A percentile compares a stretch with the other conserved stretches of the same genome.
phyloP scores from a whole-genome alignment of 2,329 filamentous ascomycete species.

The Fusarium sp. region DNA sequence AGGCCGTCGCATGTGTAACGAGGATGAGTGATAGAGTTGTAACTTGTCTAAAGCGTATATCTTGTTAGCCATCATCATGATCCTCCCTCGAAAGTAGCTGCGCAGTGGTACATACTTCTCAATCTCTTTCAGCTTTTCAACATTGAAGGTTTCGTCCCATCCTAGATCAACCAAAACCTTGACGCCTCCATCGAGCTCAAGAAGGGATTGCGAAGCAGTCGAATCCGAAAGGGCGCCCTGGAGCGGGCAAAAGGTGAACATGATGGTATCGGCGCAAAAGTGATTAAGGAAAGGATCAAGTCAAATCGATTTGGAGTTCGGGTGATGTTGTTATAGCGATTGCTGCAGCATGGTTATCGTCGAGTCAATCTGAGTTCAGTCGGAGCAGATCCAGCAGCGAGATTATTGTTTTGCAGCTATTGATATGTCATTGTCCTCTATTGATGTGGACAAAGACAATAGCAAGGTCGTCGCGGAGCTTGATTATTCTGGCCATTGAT shows the following conservation, averaged over 20 bases:
- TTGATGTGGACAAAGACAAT: slow-evolving; percentile 43
- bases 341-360: slow-evolving; percentile 42
- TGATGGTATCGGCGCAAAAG: slow-evolving; percentile 58
- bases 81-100: neutral
- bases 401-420: slow-evolving; percentile 27
- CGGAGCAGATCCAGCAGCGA: neutral
- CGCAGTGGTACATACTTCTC: slow-evolving; percentile 76
- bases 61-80: slow-evolving; percentile 39
- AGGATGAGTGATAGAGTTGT: slow-evolving; percentile 94
- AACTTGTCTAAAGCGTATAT: slow-evolving; percentile 74
- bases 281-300: slow-evolving; percentile 29
- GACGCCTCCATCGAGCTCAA: slow-evolving; percentile 96
- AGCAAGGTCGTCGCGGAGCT: slow-evolving; percentile 40
- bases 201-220: slow-evolving; percentile 89
- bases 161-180: slow-evolving; percentile 95
- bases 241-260: slow-evolving; percentile 97
- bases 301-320: slow-evolving; percentile 15
- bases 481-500: slow-evolving; percentile 38
- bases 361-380: neutral
- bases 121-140: slow-evolving; percentile 83
- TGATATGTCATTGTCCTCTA: slow-evolving; percentile 36
- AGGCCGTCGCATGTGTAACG: slow-evolving; percentile 91
- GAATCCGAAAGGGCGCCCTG: slow-evolving; percentile 92
- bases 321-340: slow-evolving; percentile 32
- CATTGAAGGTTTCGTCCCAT: slow-evolving; percentile 94